phyloP scores from a whole-genome alignment of 139 green algal species.

The Mesotaenium endlicherianum region DNA sequence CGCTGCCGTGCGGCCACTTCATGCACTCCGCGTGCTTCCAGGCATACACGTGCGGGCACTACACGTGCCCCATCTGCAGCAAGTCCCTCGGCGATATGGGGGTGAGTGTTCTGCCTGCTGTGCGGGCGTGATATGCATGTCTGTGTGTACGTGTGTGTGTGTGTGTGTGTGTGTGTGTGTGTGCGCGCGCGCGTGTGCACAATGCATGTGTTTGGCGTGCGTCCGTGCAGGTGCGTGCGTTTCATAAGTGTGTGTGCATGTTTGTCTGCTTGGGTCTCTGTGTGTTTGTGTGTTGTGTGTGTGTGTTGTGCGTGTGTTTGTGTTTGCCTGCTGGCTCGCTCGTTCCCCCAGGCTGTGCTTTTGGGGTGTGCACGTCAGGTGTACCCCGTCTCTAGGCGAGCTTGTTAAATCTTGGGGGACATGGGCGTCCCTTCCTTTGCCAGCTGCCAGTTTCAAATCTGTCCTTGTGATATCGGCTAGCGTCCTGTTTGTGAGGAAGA shows the following conservation, averaged over 20 bases:
- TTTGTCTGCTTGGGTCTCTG: background rate
- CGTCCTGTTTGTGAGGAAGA: too few species aligned
- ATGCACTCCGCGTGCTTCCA: slow-evolving; percentile 94
- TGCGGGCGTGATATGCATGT: too few species aligned
- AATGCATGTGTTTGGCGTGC: background rate
- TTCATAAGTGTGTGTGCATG: background rate
- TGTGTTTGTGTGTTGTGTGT: background rate
- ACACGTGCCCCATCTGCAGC: slow-evolving; percentile 93
- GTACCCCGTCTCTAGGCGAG: background rate
- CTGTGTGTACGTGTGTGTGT: background rate
- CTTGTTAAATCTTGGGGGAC: too few species aligned
- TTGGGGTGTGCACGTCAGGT: background rate
- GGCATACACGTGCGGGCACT: slow-evolving; percentile 81
- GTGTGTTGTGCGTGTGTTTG: background rate
- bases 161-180: background rate
- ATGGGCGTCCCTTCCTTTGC: too few species aligned
- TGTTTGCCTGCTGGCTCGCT: background rate
- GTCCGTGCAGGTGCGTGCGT: too few species aligned
- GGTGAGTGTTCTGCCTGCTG: slow-evolving; percentile 43
- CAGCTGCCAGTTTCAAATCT: too few species aligned
- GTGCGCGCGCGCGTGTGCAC: background rate
- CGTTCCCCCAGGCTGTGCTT: background rate
- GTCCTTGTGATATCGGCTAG: too few species aligned
- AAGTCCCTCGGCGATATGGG: slow-evolving; percentile 93
- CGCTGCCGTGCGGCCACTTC: slow-evolving; percentile 94